These are phyloP conservation scores for Solanum acaule DNA, from an alignment of 257 asterid species.

Conservation along the genomic window DNA sequence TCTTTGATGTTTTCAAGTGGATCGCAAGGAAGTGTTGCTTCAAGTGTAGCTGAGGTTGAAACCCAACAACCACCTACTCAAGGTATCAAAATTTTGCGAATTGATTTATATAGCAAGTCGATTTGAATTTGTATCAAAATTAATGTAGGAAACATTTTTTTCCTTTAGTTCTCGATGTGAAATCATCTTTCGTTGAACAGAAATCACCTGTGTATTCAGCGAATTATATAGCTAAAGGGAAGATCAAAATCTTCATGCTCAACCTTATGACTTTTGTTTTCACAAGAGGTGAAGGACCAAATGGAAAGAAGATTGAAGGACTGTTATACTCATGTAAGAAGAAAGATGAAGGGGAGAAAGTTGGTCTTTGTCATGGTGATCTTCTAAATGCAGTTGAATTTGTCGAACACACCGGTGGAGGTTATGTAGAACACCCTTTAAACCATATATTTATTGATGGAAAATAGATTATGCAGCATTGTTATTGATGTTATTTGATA, in stretches of 20 bases:
- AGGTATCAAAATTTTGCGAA: slow-evolving; percentile 23
- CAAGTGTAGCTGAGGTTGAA: slow-evolving; percentile 10
- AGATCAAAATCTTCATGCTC: slow-evolving; percentile 15
- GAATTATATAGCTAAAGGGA: not conserved
- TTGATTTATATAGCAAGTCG: no score
- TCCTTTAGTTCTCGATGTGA: not conserved
- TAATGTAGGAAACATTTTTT: not conserved
- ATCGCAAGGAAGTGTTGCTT: slow-evolving; percentile 32
- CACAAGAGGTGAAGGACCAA: slow-evolving; percentile 35
- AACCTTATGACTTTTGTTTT: slow-evolving; percentile 51
- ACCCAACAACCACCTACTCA: slow-evolving; percentile 16
- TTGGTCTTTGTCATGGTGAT: slow-evolving; percentile 68
- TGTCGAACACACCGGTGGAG: slow-evolving; percentile 56
- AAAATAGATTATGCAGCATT: no score
- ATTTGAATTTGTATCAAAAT: not conserved
- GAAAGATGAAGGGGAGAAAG: slow-evolving; percentile 53
- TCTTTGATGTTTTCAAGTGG: slow-evolving; percentile 5
- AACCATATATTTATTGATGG: slow-evolving; percentile 45
- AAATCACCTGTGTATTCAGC: not conserved
- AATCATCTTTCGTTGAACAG: not conserved
- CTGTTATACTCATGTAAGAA: slow-evolving; percentile 41
- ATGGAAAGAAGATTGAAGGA: slow-evolving; percentile 42
- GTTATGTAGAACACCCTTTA: slow-evolving; percentile 52
- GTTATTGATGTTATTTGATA: no score
- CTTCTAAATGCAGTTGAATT: slow-evolving; percentile 62